Conservation (phyloP, 2,329 filamentous ascomycete species). For the Ophiostoma quercus region DNA sequence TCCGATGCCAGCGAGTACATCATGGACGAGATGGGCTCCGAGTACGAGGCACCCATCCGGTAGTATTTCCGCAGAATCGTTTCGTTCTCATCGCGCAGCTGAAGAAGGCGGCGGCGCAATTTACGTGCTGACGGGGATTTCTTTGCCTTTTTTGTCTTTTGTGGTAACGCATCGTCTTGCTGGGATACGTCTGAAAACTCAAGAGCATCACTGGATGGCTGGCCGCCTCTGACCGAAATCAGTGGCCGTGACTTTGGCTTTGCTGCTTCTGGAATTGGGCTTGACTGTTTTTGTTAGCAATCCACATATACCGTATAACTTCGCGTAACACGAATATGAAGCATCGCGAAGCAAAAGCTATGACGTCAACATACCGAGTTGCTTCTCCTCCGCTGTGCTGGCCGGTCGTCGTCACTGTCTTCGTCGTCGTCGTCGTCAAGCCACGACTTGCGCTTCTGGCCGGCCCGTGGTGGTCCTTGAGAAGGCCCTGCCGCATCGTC, state of each 20-base stretch:
- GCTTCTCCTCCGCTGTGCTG: conserved; percentile 74
- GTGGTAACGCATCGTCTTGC: conserved; percentile 34
- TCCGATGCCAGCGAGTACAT: conserved; percentile 93
- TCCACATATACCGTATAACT: too few species aligned
- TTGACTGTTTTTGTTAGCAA: conserved; percentile 44
- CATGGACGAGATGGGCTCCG: conserved; percentile 90
- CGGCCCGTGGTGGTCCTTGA: conserved; percentile 10
- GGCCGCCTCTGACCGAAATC: conserved; percentile 46
- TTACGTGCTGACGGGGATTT: conserved; percentile 60
- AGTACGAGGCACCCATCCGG: conserved; percentile 79
- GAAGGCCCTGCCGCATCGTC: conserved; percentile 34
- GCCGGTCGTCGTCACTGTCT: conserved; percentile 68
- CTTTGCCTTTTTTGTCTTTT: conserved; percentile 36
- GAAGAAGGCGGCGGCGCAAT: conserved; percentile 67
- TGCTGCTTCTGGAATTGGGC: conserved; percentile 61
- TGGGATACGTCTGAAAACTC: conserved; percentile 56
- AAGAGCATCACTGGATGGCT: conserved; percentile 45
- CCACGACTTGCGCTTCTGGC: conserved; percentile 66
- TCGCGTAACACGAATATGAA: neutral
- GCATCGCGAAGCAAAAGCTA: conserved; percentile 24
- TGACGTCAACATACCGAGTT: conserved; percentile 63
- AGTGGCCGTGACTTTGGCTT: conserved; percentile 58
- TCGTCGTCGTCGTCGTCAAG: conserved; percentile 66
- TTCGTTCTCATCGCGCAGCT: conserved; percentile 73
- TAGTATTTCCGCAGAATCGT: conserved; percentile 75